These are phyloP conservation scores for Chaetomiaceae sp. DNA, from an alignment of 2,329 filamentous ascomycete species.

Conservation along the genomic window DNA sequence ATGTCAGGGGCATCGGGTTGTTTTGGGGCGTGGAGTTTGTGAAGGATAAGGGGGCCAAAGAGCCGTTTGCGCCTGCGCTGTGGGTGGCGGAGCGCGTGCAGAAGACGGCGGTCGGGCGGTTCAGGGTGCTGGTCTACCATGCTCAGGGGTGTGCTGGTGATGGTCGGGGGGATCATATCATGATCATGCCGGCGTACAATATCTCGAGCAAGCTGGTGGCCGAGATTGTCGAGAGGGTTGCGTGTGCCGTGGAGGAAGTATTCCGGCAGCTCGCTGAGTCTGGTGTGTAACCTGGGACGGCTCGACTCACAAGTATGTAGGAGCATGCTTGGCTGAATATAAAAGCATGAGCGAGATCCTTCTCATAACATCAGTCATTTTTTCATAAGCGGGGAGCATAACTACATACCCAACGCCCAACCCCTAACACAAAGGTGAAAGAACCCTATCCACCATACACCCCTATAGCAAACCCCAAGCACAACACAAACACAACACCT, in stretches of 20 bases:
- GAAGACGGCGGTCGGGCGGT: constrained; percentile 29
- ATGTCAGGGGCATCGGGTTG: constrained; percentile 56
- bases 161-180: constrained; percentile 57
- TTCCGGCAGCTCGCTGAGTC: constrained; percentile 8
- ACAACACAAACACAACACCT: no score
- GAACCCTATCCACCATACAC: no score
- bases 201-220: constrained; percentile 49
- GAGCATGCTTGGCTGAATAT: no score
- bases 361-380: no score
- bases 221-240: constrained; percentile 40
- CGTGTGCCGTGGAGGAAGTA: constrained; percentile 15
- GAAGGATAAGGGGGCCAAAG: constrained; percentile 17
- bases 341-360: no score
- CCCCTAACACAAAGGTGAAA: no score
- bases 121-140: constrained; percentile 56
- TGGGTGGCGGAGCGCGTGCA: constrained; percentile 21
- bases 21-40: constrained; percentile 49
- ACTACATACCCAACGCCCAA: no score
- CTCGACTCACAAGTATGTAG: no score
- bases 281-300: no score
- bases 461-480: background rate
- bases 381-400: no score
- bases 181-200: constrained; percentile 58
- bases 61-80: constrained; percentile 20
- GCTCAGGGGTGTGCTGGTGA: constrained; percentile 51